Evolutionary conservation across 2,329 filamentous ascomycete genomes (phyloP).

Genomic region (Phialemoniopsis sp.): DNA sequence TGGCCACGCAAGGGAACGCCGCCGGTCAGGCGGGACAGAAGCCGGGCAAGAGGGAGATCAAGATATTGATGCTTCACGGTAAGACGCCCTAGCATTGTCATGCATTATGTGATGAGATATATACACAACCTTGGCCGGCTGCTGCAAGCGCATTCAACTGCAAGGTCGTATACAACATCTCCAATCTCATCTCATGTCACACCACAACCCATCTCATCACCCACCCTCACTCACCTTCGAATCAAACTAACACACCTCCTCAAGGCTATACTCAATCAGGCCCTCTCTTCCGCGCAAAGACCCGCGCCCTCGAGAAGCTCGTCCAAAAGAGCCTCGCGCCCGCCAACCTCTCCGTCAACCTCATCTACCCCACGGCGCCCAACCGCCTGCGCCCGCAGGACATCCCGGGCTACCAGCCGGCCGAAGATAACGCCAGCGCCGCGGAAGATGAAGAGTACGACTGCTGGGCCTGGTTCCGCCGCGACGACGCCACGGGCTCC

Average conservation of each 20-base stretch:
- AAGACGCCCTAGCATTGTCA: too few species aligned
- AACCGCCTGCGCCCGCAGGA: constrained; percentile 58
- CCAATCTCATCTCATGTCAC: not conserved
- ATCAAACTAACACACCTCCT: constrained; percentile 2
- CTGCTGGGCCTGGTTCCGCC: constrained; percentile 79
- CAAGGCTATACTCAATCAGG: constrained; percentile 88
- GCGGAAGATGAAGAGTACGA: constrained; percentile 46
- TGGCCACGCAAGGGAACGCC: too few species aligned
- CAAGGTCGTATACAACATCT: too few species aligned
- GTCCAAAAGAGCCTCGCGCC: constrained; percentile 69
- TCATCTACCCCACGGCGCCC: constrained; percentile 69
- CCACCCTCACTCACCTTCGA: not conserved
- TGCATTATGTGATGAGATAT: too few species aligned
- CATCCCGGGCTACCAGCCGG: constrained; percentile 60
- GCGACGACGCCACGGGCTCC: constrained; percentile 56
- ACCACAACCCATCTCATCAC: not conserved
- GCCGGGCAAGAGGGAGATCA: constrained; percentile 44
- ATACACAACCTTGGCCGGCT: too few species aligned
- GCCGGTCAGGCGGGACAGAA: constrained; percentile 7
- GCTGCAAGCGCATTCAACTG: too few species aligned
- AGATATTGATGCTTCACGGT: constrained; percentile 77
- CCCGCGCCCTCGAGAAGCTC: constrained; percentile 78
- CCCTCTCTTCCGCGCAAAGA: constrained; percentile 79
- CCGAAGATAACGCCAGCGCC: constrained; percentile 21
- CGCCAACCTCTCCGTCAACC: constrained; percentile 44